phyloP scores from a whole-genome alignment of 2,329 filamentous ascomycete genomes.

The Sclerotinia nivalis region DNA sequence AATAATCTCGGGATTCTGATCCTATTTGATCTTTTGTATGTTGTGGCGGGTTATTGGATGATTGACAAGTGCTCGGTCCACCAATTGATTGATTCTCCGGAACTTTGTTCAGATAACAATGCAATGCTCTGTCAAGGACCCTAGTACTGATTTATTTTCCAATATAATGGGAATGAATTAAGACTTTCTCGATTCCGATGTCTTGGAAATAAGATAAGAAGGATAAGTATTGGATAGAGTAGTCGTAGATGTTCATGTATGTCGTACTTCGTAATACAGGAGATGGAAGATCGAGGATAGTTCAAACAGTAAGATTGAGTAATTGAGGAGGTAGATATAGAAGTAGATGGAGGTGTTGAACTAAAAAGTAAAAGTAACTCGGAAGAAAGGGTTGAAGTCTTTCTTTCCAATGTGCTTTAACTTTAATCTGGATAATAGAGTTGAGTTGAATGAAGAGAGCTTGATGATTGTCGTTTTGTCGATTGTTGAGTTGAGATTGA shows the following conservation, averaged over 20 bases:
- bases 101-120: conserved; percentile 2
- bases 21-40: not conserved
- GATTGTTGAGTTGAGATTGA: not conserved
- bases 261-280: conserved; percentile 5
- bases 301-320: not conserved
- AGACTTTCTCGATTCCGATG: not conserved
- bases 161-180: not conserved
- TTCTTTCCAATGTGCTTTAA: conserved; percentile 4
- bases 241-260: conserved; percentile 3
- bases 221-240: not conserved
- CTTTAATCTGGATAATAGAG: not conserved
- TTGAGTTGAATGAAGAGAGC: not conserved
- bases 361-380: not conserved
- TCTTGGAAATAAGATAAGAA: conserved; percentile 7
- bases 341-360: not conserved
- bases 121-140: not conserved
- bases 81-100: not conserved
- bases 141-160: not conserved
- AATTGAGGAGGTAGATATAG: not conserved
- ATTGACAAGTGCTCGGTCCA: not conserved
- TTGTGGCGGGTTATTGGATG: conserved; percentile 3
- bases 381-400: conserved; percentile 16
- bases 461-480: not conserved
- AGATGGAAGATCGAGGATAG: not conserved
- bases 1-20: not conserved